Evolutionary conservation across 208 protist species (phyloP).

Genomic region (Trypanosoma avium): DNA sequence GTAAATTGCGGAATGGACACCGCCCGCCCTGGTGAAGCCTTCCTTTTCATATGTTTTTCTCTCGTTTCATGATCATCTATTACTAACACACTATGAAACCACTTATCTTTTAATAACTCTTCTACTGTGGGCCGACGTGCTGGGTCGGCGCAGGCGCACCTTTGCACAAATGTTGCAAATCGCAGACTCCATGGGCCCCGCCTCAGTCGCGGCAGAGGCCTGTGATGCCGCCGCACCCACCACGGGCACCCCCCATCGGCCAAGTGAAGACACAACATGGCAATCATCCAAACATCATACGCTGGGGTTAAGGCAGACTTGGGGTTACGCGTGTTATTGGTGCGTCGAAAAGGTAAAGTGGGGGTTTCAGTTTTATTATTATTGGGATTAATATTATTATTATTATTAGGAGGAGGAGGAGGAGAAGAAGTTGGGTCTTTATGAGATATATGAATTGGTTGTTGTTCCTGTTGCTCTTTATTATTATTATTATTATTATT

Average conservation of each 20-base stretch:
- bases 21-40: too few relatives aligned
- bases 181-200: slow-evolving; percentile 35
- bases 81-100: slow-evolving; percentile 61
- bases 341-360: slow-evolving; percentile 14
- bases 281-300: slow-evolving; percentile 74
- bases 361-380: neutral
- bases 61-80: too few relatives aligned
- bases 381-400: neutral
- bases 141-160: slow-evolving; percentile 47
- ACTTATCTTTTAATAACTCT: slow-evolving; percentile 73
- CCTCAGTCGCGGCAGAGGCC: slow-evolving; percentile 36
- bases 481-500: neutral
- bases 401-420: too few relatives aligned
- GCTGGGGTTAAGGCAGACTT: slow-evolving; percentile 21
- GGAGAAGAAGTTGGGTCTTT: neutral
- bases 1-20: neutral
- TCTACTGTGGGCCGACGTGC: slow-evolving; percentile 45
- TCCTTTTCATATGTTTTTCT: too few relatives aligned
- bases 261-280: slow-evolving; percentile 68
- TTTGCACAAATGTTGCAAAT: slow-evolving; percentile 64
- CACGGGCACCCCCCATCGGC: slow-evolving; percentile 48
- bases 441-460: neutral
- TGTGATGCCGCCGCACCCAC: slow-evolving; percentile 42
- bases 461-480: neutral
- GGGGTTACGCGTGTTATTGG: slow-evolving; percentile 40